These are phyloP conservation scores for Evansstolkia leycettana DNA, from an alignment of 495 filamentous ascomycete species.

Conservation along the genomic window DNA sequence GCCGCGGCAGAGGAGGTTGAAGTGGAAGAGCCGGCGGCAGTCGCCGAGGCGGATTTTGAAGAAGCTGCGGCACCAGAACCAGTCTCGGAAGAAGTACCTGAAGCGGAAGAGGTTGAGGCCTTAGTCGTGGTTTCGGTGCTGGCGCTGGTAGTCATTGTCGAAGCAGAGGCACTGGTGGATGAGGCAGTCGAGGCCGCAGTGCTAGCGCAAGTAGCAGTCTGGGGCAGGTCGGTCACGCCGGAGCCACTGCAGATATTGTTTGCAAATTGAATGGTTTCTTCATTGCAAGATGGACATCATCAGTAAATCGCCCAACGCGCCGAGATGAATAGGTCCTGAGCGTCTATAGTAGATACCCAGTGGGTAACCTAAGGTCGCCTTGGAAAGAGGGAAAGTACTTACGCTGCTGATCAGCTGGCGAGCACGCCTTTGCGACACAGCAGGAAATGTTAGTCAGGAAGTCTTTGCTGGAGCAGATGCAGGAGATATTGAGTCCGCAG, in stretches of 20 bases:
- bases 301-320: neutral
- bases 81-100: constrained; percentile 2
- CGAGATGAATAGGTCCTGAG: neutral
- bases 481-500: constrained; percentile 48
- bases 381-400: constrained; percentile 8
- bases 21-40: constrained; percentile 4
- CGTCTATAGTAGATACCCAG: too few relatives aligned
- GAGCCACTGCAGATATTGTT: constrained; percentile 33
- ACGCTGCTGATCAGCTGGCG: constrained; percentile 42
- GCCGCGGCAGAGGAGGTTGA: constrained; percentile 6
- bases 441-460: constrained; percentile 54
- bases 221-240: constrained; percentile 29
- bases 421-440: constrained; percentile 50
- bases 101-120: constrained; percentile 5
- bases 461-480: constrained; percentile 50
- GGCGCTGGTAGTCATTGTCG: constrained; percentile 7
- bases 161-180: constrained; percentile 2
- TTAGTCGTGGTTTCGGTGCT: constrained; percentile 8
- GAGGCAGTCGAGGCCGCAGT: constrained; percentile 10
- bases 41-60: constrained; percentile 1
- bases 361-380: too few relatives aligned
- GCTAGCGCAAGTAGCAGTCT: constrained; percentile 19
- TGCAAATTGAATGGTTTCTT: constrained; percentile 40
- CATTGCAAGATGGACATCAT: too few relatives aligned
- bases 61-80: neutral